Evolutionary conservation across 148 eudicot genomes (phyloP).

Genomic region (Rhododendron ferrugineum): DNA sequence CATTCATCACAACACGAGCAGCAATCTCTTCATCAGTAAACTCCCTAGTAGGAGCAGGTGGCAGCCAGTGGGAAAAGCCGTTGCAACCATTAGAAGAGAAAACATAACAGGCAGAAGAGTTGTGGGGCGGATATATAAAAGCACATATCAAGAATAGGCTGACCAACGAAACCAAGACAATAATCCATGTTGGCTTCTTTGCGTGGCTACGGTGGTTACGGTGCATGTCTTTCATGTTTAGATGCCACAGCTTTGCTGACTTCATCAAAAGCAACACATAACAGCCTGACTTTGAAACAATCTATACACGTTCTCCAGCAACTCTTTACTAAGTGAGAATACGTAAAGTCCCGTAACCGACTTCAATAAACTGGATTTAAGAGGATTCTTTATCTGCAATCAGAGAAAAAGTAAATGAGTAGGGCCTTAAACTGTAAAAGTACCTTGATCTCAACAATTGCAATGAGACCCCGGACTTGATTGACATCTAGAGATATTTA

Average conservation of each 20-base stretch:
- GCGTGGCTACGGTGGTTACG: slow-evolving; percentile 38
- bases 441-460: background rate
- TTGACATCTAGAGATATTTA: background rate
- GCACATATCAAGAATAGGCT: slow-evolving; percentile 50
- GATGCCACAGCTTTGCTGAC: slow-evolving; percentile 48
- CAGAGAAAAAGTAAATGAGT: background rate
- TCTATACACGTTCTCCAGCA: background rate
- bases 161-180: slow-evolving; percentile 51
- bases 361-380: slow-evolving; percentile 6
- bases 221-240: slow-evolving; percentile 55
- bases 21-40: slow-evolving; percentile 57
- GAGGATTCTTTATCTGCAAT: slow-evolving; percentile 8
- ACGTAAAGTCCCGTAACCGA: background rate
- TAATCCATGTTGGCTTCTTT: slow-evolving; percentile 66
- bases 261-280: slow-evolving; percentile 33
- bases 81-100: slow-evolving; percentile 61
- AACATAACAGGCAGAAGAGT: slow-evolving; percentile 50
- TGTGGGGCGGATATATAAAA: slow-evolving; percentile 55
- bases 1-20: slow-evolving; percentile 46
- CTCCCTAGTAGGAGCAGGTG: slow-evolving; percentile 44
- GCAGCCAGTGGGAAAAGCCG: slow-evolving; percentile 50
- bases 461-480: background rate
- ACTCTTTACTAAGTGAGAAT: background rate
- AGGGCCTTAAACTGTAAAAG: background rate
- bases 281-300: slow-evolving; percentile 5